Conservation (phyloP, 352 stramenopile species). For the Globisporangium irregulare region DNA sequence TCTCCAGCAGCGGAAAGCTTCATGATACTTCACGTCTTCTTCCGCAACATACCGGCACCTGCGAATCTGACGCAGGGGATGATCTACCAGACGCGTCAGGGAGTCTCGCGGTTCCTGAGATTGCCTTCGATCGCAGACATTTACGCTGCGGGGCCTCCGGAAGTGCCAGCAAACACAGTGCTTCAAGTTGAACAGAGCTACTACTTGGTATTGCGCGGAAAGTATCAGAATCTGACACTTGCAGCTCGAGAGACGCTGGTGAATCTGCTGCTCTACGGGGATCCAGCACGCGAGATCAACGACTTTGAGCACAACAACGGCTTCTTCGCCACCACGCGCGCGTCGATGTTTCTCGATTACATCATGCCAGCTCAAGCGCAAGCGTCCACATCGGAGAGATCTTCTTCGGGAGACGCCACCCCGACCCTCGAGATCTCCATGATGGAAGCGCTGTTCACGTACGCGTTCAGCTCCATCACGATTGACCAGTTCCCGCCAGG, state of each 20-base stretch:
- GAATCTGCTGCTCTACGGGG: constrained; percentile 44
- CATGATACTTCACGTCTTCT: constrained; percentile 37
- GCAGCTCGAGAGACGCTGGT: constrained; percentile 29
- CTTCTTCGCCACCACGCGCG: constrained; percentile 15
- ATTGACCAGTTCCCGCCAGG: constrained; percentile 36
- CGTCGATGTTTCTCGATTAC: constrained; percentile 50
- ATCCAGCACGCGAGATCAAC: constrained; percentile 26
- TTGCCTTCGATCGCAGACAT: constrained; percentile 28
- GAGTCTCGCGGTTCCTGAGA: constrained; percentile 36
- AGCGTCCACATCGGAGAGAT: not conserved
- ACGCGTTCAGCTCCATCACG: constrained; percentile 44
- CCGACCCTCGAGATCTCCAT: constrained; percentile 14
- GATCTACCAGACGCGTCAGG: constrained; percentile 47
- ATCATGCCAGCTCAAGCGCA: constrained; percentile 17
- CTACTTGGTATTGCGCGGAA: constrained; percentile 21
- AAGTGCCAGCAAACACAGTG: constrained; percentile 22
- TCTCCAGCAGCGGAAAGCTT: constrained; percentile 20
- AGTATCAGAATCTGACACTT: constrained; percentile 13
- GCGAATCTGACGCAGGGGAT: constrained; percentile 32
- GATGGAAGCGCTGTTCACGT: constrained; percentile 29
- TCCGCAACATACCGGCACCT: constrained; percentile 39
- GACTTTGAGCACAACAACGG: constrained; percentile 16
- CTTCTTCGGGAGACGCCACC: constrained; percentile 2
- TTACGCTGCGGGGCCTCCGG: constrained; percentile 21
- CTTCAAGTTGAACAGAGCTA: constrained; percentile 47